Percentiles rank a stretch among this genome's conserved stretches.
Evolutionary conservation across 1,139 yeast species (phyloP).

Genomic region (Pneumocystis jirovecii): DNA sequence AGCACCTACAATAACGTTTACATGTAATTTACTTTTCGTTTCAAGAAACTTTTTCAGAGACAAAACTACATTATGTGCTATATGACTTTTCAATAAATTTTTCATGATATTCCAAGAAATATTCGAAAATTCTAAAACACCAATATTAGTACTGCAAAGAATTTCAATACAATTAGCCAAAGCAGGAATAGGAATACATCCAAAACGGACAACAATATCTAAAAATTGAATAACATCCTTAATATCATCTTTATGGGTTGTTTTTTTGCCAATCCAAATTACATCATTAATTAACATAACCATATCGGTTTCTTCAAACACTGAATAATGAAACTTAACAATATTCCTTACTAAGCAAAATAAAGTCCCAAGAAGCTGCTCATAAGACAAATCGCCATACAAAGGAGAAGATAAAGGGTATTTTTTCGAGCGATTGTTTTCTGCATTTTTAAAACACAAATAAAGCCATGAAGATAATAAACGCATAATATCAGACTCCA

Average conservation of each 20-base stretch:
- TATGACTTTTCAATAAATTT: constrained; percentile 26
- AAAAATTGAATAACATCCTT: constrained; percentile 33
- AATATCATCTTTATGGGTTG: constrained; percentile 31
- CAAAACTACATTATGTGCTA: constrained; percentile 26
- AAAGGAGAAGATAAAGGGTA: not conserved
- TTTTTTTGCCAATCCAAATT: constrained; percentile 31
- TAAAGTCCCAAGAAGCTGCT: constrained; percentile 24
- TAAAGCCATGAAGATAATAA: constrained; percentile 5
- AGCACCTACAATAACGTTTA: constrained; percentile 37
- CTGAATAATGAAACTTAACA: constrained; percentile 35
- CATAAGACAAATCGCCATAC: constrained; percentile 6
- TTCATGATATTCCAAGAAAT: constrained; percentile 29
- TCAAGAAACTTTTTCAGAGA: constrained; percentile 29
- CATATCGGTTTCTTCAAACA: constrained; percentile 32
- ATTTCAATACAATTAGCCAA: constrained; percentile 32
- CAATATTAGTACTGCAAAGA: constrained; percentile 35
- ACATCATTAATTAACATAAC: constrained; percentile 26
- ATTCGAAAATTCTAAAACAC: constrained; percentile 28
- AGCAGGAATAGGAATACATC: constrained; percentile 33
- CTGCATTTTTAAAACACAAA: not conserved
- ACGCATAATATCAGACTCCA: constrained; percentile 4
- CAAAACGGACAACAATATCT: constrained; percentile 34
- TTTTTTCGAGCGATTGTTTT: not conserved
- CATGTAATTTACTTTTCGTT: constrained; percentile 18
- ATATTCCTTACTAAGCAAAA: constrained; percentile 32